A percentile compares a stretch with the other conserved stretches of the same genome.
These are phyloP conservation scores for Phytopythium oedochilum DNA, from an alignment of 352 stramenopile species.

Conservation along the genomic window DNA sequence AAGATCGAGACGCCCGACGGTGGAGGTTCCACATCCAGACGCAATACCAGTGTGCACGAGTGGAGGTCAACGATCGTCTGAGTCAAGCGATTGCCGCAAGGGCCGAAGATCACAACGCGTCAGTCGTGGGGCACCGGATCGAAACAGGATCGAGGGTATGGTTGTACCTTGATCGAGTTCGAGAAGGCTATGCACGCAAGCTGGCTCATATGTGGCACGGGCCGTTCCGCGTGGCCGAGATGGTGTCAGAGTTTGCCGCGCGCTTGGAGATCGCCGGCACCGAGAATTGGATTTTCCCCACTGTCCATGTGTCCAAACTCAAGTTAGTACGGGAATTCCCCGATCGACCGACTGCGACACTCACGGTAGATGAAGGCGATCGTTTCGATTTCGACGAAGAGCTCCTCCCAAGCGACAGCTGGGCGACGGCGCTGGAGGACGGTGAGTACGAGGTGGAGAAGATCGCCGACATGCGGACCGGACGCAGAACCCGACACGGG, in stretches of 20 bases:
- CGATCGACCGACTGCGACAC: neutral
- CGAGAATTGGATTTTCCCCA: constrained; percentile 12
- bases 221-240: constrained; percentile 6
- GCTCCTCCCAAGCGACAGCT: constrained; percentile 13
- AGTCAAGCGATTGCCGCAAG: neutral
- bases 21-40: constrained; percentile 3
- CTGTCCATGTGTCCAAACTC: constrained; percentile 18
- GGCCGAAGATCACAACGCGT: neutral
- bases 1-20: neutral
- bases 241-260: constrained; percentile 3
- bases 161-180: constrained; percentile 17
- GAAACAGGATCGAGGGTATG: constrained; percentile 10
- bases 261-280: constrained; percentile 4
- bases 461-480: neutral
- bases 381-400: constrained; percentile 19
- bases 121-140: neutral
- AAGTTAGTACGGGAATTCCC: constrained; percentile 8
- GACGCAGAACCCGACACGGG: neutral
- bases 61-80: neutral
- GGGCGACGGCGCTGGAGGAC: neutral
- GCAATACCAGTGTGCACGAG: neutral
- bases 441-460: constrained; percentile 6
- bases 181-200: constrained; percentile 6
- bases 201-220: constrained; percentile 24
- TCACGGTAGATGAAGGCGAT: neutral